Base-by-base conservation (phyloP, 2,329 filamentous ascomycete genomes). In the Trichoderma harzianum region DNA sequence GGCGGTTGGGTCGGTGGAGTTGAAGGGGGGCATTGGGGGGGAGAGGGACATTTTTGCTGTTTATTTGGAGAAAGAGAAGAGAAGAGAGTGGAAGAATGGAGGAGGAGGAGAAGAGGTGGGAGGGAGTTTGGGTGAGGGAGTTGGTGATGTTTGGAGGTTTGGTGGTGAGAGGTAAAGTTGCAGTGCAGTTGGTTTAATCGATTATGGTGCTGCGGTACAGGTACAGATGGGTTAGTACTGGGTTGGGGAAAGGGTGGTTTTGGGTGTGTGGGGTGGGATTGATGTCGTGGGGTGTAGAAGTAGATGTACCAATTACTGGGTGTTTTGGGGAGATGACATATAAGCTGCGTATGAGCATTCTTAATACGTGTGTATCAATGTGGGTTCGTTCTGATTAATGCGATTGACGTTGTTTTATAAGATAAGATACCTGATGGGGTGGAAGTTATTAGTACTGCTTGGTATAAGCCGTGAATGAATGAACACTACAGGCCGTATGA, bases 1-100 rank as follows among this genome's bases (percentile, higher is more conserved):
- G 72, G 92, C 92, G 72, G 86, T 86, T 47, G 93, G 92, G 82
- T 97, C 94, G 75, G 87, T 88, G 76, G 90, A 85, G 81, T 91
- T 92, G 84, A 89, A 91, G 16, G 90, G 89, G 2, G 91, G 90
- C 78, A 90, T 85, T 60, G 91, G 87, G 58, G 89, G 83, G 75
- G 94, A 92, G 84, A 93, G 92, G 68, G 92, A 93, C 92, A 94
- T 94, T 18, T 4, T 51, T 30, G 21, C 8, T 36, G 67, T 63
- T 47, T 47, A 7, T 26, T 30, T 12, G 16, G 26, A 39, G 34
- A n/a, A 28, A 12, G 16, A 47, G 34, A 7, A 12, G 3, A 21
- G 43, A n/a, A 28, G 30, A 30, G 30, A 30, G 30, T 5, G 10
- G 11, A 26, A 28, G 21, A 18, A 14, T 7, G n/a, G 16, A 18